These are phyloP conservation scores for Letharia lupina DNA, from an alignment of 495 filamentous ascomycete species.

Conservation along the genomic window DNA sequence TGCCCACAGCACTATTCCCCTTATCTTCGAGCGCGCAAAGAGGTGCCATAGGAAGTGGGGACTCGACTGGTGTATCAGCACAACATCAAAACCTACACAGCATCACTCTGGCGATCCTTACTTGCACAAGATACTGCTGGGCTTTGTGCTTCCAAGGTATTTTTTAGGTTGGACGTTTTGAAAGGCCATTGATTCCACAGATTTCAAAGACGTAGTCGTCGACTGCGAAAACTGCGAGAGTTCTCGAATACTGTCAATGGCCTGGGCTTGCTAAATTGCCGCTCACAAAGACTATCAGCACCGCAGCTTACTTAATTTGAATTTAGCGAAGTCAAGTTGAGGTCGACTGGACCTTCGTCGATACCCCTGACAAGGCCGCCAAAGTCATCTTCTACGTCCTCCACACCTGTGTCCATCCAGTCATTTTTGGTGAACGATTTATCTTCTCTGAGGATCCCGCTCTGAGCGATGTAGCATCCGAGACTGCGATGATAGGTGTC, in stretches of 20 bases:
- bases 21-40: not conserved
- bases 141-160: not conserved
- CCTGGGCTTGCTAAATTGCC: constrained; percentile 14
- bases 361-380: not conserved
- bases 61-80: not conserved
- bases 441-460: constrained; percentile 10
- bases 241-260: not conserved
- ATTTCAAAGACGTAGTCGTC: not conserved
- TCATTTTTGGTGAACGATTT: constrained; percentile 13
- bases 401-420: not conserved
- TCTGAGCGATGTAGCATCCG: not conserved
- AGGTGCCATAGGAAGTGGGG: not conserved
- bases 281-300: constrained; percentile 16
- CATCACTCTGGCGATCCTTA: not conserved
- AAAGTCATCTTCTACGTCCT: constrained; percentile 14
- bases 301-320: constrained; percentile 7
- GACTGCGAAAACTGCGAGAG: not conserved
- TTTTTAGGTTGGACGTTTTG: not conserved
- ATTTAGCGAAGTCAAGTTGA: constrained; percentile 9
- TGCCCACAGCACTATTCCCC: not conserved
- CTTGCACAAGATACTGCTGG: not conserved
- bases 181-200: not conserved
- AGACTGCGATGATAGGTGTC: not conserved
- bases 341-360: constrained; percentile 14
- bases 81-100: not conserved